Evolutionary conservation across 768 basidiomycete genomes (phyloP).

Genomic region (Brasilioporus rufonigricans): DNA sequence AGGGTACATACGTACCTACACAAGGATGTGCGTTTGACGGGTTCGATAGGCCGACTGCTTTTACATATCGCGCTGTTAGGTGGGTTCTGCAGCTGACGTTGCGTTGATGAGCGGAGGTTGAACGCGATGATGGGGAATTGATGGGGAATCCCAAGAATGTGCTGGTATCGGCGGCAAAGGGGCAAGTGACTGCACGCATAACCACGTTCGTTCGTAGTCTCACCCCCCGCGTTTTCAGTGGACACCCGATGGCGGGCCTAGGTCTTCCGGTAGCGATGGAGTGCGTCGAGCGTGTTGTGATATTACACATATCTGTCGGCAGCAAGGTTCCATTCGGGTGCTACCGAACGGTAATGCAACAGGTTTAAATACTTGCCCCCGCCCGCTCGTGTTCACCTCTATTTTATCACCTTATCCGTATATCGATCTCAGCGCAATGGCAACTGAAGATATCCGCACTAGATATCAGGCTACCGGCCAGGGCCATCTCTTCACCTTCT

Average conservation of each 20-base stretch:
- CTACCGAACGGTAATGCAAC: conserved; percentile 17
- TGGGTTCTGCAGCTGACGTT: not conserved
- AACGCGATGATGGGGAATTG: not conserved
- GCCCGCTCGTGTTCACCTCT: not conserved
- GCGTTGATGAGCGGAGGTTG: not conserved
- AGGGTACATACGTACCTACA: not conserved
- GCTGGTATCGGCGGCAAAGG: not conserved
- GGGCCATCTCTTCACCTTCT: conserved; percentile 88
- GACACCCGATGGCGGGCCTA: not conserved
- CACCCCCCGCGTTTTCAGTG: not conserved
- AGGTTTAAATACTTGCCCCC: conserved; percentile 13
- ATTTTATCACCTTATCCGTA: not conserved
- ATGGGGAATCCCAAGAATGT: not conserved
- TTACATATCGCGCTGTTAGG: not conserved
- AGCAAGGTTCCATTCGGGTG: conserved; percentile 11
- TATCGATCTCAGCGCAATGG: conserved; percentile 36
- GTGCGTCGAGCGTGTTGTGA: not conserved
- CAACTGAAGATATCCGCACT: conserved; percentile 53
- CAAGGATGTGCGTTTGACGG: not conserved
- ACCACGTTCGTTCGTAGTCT: too few species aligned
- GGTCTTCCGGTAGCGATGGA: not conserved
- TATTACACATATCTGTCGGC: conserved; percentile 5
- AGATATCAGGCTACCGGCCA: conserved; percentile 82
- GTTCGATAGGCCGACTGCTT: not conserved
- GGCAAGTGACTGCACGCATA: too few species aligned